Evolutionary conservation across 1,284 basidiomycete genomes (phyloP), one percentile per base, ranked within the genome.

Genomic region (Cryptococcus jaspeensis): DNA sequence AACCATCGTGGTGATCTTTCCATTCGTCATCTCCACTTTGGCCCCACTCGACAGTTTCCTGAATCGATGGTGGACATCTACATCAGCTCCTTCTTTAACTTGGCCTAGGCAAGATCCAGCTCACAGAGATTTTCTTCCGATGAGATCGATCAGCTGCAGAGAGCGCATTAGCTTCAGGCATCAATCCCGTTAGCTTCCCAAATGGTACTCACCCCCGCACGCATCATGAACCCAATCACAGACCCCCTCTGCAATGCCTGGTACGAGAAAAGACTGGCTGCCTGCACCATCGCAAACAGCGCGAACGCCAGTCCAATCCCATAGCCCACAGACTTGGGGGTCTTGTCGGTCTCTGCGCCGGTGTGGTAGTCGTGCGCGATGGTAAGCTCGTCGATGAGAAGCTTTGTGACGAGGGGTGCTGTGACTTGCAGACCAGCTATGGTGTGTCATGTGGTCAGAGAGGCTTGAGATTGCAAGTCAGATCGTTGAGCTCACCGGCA

Each of bases 1-100:
- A 23, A 87, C 86, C 80, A 88, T 84, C 0, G 85, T 88, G 8
- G 85, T 87, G 53, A 88, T 84, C 70, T 53, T 51, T 12, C 60
- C 61, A 36, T 23, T 54, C 3, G 55, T 60, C 36, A 59, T 47
- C 25, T 56, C 54, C 1, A 54, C 20, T 53, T 56, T 59, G 25
- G 64, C 49, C 35, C 23, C 46, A 18, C 53, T 49, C 16, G 59
- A 63, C 32, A 63, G 41, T 15, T 53, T 55, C 61, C 57, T 61
- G 25, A 9, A 5, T 5, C 4, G 28, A 32, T 5, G 28, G 28
- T n/a, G n/a, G n/a, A n/a, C n/a, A 32, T 50, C 9, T 36, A 20
- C n/a, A 40, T 55, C 20, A 32, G 47, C 47, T 43, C 16, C 16
- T 28, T 18, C 41, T 32, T 23, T 16, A 28, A n/a, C n/a, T n/a